A percentile compares a stretch with the other conserved stretches of the same genome.
Conservation (phyloP, 2,329 filamentous ascomycete species). For the Diaporthe vexans region DNA sequence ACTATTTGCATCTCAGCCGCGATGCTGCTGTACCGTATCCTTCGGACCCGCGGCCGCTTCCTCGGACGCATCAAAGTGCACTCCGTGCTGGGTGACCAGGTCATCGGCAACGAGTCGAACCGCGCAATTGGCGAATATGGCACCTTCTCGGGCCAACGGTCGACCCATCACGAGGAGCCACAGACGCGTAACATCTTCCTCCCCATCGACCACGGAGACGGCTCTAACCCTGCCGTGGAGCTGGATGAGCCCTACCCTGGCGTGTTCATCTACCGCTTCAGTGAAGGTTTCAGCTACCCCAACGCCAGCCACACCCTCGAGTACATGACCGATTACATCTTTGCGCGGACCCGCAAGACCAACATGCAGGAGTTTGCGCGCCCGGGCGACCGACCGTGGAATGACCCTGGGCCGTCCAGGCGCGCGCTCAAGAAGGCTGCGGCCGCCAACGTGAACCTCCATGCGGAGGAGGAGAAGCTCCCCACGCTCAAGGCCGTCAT, state of each 20-base stretch:
- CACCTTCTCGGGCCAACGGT: constrained; percentile 60
- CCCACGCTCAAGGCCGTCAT: constrained; percentile 76
- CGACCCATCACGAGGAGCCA: constrained; percentile 54
- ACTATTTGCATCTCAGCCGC: constrained; percentile 84
- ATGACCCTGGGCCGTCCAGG: constrained; percentile 84
- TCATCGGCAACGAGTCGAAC: constrained; percentile 72
- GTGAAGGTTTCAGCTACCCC: constrained; percentile 95
- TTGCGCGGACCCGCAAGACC: constrained; percentile 80
- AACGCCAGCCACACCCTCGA: constrained; percentile 93
- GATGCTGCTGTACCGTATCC: constrained; percentile 84
- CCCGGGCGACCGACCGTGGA: constrained; percentile 90
- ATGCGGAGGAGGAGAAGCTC: constrained; percentile 33
- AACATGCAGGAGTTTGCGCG: constrained; percentile 75
- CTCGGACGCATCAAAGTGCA: constrained; percentile 87
- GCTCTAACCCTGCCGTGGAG: constrained; percentile 86
- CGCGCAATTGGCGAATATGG: constrained; percentile 67
- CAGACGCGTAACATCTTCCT: constrained; percentile 84
- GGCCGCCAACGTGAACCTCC: constrained; percentile 43
- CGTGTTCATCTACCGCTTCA: constrained; percentile 95
- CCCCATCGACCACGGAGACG: constrained; percentile 88
- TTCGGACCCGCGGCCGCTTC: constrained; percentile 86
- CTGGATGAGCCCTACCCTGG: constrained; percentile 89
- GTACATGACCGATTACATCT: constrained; percentile 78
- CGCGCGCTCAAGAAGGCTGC: constrained; percentile 49
- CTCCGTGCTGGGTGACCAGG: constrained; percentile 83